Base-by-base conservation (phyloP, 352 stramenopile species). In the Phytophthora quininea region DNA sequence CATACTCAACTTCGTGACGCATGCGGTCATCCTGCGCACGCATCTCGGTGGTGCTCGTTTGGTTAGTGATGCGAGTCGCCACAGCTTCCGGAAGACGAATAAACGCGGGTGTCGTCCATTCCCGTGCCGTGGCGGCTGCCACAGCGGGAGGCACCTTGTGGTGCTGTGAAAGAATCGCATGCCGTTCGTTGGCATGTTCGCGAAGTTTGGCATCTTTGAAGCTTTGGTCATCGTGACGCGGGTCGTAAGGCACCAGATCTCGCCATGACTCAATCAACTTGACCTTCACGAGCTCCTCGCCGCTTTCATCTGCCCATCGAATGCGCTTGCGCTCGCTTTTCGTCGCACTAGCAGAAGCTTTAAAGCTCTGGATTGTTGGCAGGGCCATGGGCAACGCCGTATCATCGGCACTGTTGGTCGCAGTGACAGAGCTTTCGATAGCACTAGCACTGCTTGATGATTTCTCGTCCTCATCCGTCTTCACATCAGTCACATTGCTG, bases 221-320 rank as follows among this genome's bases (percentile, higher is more conserved):
- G 50, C 76, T 84, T 51, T 90, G 78, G 9, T 95, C 86, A 58
- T 88, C 80, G 54, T 87, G 70, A 54, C 62, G 73, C 2, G 78
- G 67, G 14, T 87, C 74, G 47, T 89, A 71, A 30, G 86, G 71
- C 42, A 94, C 79, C 58, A 90, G 75, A 48, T 96, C 88, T n/a
- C 88, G 79, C 88, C 88, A 96, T 19, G 88, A 96, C 64, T 96
- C 88, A 40, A 96, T 96, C 14, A 94, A 61, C 62, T 93, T 90
- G 59, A 96, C 63, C 67, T 92, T 88, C 29, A 91, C 79, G 7
- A 96, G 79, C 10, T 94, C 88, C 42, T 83, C 71, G 49, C 88
- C 88, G 31, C 72, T 79, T 64, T 96, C 81, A 58, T 96, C 88
- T 0, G 88, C 88, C 88, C 88, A 96, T 31, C 83, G 84, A 66